Evolutionary conservation across 1,139 yeast genomes (phyloP).

Genomic region (Protomyces pachydermus): DNA sequence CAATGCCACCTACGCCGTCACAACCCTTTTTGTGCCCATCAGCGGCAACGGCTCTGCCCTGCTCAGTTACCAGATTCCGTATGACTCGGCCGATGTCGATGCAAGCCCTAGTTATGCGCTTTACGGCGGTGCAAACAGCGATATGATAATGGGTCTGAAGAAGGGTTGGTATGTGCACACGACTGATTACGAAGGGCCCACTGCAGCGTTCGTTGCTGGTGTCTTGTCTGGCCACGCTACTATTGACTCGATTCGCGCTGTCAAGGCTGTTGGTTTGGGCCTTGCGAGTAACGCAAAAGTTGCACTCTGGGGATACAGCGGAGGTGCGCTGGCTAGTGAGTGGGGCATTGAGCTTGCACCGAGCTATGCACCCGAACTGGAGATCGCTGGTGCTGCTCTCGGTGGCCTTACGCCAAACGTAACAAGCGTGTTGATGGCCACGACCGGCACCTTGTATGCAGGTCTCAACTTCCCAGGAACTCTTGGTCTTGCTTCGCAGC

Average conservation of each 20-base stretch:
- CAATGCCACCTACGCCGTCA: conserved; percentile 35
- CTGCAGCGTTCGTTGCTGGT: conserved; percentile 36
- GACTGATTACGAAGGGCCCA: conserved; percentile 38
- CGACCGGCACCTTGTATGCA: conserved; percentile 33
- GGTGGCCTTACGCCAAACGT: conserved; percentile 37
- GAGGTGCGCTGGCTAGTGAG: conserved; percentile 38
- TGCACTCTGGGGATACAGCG: conserved; percentile 38
- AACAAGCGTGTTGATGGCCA: conserved; percentile 29
- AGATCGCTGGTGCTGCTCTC: conserved; percentile 35
- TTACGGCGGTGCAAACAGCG: conserved; percentile 29
- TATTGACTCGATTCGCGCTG: conserved; percentile 37
- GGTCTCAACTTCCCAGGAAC: conserved; percentile 37
- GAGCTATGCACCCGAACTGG: conserved; percentile 37
- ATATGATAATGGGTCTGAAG: conserved; percentile 31
- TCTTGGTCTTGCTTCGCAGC: conserved; percentile 37
- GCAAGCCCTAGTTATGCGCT: conserved; percentile 38
- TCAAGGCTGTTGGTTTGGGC: conserved; percentile 29
- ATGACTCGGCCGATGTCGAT: conserved; percentile 36
- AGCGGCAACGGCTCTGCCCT: conserved; percentile 32
- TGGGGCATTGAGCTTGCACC: conserved; percentile 38
- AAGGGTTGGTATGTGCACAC: conserved; percentile 34
- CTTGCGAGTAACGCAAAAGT: conserved; percentile 29
- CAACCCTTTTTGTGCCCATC: conserved; percentile 36
- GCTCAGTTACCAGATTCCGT: conserved; percentile 36
- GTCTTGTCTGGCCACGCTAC: conserved; percentile 35